phyloP scores from a whole-genome alignment of 768 basidiomycete genomes.

The Leccinum arenicola region DNA sequence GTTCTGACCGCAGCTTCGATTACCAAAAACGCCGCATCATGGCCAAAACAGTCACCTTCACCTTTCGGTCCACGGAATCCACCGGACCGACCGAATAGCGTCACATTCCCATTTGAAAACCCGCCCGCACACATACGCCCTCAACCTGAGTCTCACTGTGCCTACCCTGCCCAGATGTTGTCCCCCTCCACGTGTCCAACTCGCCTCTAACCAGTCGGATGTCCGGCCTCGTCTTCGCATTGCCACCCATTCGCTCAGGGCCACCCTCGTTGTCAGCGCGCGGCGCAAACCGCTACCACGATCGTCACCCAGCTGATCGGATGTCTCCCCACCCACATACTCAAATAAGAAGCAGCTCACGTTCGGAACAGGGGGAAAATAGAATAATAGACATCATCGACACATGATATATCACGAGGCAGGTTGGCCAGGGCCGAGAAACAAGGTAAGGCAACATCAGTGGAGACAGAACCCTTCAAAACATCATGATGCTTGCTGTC shows the following conservation, averaged over 20 bases:
- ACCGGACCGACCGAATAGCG: not conserved
- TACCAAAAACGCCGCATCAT: not conserved
- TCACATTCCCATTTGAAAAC: slow-evolving; percentile 9
- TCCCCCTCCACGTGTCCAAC: slow-evolving; percentile 9
- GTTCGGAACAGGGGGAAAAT: slow-evolving; percentile 6
- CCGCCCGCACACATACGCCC: slow-evolving; percentile 8
- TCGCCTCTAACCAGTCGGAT: slow-evolving; percentile 2
- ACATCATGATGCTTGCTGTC: slow-evolving; percentile 9
- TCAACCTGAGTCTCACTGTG: slow-evolving; percentile 17
- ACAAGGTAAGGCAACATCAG: not conserved
- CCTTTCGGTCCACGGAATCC: not conserved
- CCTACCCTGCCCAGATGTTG: not conserved
- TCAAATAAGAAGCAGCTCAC: not conserved
- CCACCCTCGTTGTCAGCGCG: slow-evolving; percentile 25
- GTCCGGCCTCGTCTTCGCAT: slow-evolving; percentile 5
- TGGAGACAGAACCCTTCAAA: slow-evolving; percentile 1
- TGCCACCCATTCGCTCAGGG: slow-evolving; percentile 6
- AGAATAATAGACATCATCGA: slow-evolving; percentile 21
- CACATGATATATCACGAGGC: slow-evolving; percentile 13
- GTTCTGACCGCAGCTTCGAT: not conserved
- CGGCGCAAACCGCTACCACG: slow-evolving; percentile 11
- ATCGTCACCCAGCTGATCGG: slow-evolving; percentile 13
- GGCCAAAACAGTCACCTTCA: not conserved
- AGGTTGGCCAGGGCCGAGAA: not conserved
- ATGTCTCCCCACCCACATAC: slow-evolving; percentile 1